Percentiles rank a stretch among this genome's conserved stretches.
Conservation (phyloP, 208 protist species). For the Acanthamoeba triangularis region DNA sequence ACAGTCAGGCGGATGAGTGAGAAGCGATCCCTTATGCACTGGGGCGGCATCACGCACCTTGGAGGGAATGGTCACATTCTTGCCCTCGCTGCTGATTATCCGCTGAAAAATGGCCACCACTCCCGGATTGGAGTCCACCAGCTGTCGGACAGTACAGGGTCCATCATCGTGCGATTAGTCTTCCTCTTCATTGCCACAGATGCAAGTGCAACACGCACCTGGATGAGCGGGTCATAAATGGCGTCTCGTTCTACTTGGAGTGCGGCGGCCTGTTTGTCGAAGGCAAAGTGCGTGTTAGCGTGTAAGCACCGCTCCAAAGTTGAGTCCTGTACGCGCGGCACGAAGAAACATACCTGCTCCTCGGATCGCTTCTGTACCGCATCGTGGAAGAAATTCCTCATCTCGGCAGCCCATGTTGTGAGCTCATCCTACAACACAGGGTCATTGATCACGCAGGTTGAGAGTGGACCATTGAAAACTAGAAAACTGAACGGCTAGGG, state of each 20-base stretch:
- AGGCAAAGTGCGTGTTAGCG: not conserved
- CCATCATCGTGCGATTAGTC: not conserved
- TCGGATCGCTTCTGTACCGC: conserved; percentile 38
- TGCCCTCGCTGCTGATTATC: conserved; percentile 1
- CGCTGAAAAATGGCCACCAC: conserved; percentile 37
- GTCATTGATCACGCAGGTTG: not conserved
- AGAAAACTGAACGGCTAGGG: too few relatives aligned
- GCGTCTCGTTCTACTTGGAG: conserved; percentile 5
- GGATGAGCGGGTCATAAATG: conserved; percentile 17
- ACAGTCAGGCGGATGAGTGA: not conserved
- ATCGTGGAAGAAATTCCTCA: conserved; percentile 14
- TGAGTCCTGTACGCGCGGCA: not conserved
- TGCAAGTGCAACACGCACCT: not conserved
- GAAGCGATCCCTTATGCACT: not conserved
- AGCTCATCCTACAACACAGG: not conserved
- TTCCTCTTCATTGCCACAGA: not conserved
- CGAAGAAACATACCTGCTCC: not conserved
- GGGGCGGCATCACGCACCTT: not conserved
- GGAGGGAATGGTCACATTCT: conserved; percentile 5
- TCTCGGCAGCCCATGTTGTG: not conserved
- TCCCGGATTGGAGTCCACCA: not conserved
- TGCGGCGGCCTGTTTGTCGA: not conserved
- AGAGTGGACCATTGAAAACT: not conserved
- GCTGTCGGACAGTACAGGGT: not conserved
- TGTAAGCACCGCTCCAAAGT: not conserved